Base-by-base conservation (phyloP, 331 rosid species). In the Malus hybrid region DNA sequence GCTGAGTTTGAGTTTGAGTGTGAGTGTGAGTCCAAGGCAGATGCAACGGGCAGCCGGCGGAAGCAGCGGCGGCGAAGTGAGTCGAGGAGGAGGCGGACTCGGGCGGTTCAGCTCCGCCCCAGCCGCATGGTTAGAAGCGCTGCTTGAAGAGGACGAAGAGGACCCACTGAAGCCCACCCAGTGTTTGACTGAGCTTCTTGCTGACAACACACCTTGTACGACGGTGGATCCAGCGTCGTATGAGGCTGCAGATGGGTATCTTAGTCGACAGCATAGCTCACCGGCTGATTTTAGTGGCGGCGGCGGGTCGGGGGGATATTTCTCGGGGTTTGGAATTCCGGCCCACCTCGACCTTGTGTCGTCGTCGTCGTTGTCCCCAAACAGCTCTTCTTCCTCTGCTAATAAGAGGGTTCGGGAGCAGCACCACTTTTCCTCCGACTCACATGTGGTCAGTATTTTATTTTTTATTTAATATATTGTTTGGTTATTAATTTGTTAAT, bases 41-140 rank as follows among this genome's bases (percentile, higher is more conserved):
- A 90, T 92, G 97, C 96, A 88, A 82, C 89, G 90, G 27, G 71
- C 86, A 31, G 29, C 84, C 44, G 82, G 82, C 48, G 84, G 77
- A 71, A 62, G 76, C 78, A 64, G 73, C 62, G 70, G 77, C 29
- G 86, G 85, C n/a, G 74, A 70, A 64, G 82, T 77, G 5, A 83
- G 77, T 5, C 80, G 78, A 2, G 86, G 73, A 2, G 84, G 73
- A 2, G 82, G 79, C 0, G 88, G 87, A 12, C 86, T 93, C 33
- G 48, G 86, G 52, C 90, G 96, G 67, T 88, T 86, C 83, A 90
- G 82, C 32, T 93, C 98, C 46, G 88, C 96, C 55, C 96, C 98
- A 54, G 92, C 93, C 15, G 73, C 82, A 46, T 91, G 97, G 98
- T 77, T 93, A 73, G 98, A 93, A 69, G 81, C 93, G 0, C 83